Percentiles rank a stretch among this genome's conserved stretches.
These are phyloP conservation scores for Candida pini DNA, from an alignment of 805 yeast genomes.

Conservation along the genomic window DNA sequence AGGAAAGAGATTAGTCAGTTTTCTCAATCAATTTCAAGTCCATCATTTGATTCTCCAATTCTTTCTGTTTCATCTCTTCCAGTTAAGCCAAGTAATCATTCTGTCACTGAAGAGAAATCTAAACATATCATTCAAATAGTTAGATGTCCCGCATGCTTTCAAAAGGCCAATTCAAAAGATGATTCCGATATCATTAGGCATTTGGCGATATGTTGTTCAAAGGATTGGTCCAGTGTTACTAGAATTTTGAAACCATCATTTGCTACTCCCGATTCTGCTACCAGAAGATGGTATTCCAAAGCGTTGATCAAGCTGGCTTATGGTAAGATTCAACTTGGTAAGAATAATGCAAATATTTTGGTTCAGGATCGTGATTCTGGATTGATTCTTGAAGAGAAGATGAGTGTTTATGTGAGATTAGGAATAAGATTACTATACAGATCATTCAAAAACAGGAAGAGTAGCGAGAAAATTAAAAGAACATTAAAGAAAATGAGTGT, in stretches of 20 bases:
- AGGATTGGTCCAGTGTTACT: conserved; percentile 67
- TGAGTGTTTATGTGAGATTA: conserved; percentile 79
- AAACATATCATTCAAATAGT: conserved; percentile 51
- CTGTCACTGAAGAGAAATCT: too few relatives aligned
- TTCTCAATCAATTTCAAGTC: neutral
- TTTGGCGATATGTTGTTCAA: conserved; percentile 78
- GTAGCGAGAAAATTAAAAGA: conserved; percentile 46
- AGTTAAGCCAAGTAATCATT: neutral
- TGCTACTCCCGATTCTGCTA: conserved; percentile 76
- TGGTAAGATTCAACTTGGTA: conserved; percentile 82
- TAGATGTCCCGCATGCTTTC: conserved; percentile 77
- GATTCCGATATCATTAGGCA: conserved; percentile 77
- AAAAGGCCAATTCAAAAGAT: conserved; percentile 46
- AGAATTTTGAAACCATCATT: conserved; percentile 60
- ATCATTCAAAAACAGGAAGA: conserved; percentile 48
- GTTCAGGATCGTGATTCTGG: conserved; percentile 93
- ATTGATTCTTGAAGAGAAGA: conserved; percentile 84
- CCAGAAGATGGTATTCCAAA: conserved; percentile 84
- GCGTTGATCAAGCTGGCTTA: conserved; percentile 77
- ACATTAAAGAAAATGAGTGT: conserved; percentile 60
- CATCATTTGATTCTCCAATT: neutral
- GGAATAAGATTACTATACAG: conserved; percentile 83
- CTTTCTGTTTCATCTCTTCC: neutral
- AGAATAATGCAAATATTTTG: conserved; percentile 86
- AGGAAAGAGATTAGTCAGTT: conserved; percentile 5